Conservation (phyloP, 768 basidiomycete genomes). For the Rhodotorula taiwanensis region DNA sequence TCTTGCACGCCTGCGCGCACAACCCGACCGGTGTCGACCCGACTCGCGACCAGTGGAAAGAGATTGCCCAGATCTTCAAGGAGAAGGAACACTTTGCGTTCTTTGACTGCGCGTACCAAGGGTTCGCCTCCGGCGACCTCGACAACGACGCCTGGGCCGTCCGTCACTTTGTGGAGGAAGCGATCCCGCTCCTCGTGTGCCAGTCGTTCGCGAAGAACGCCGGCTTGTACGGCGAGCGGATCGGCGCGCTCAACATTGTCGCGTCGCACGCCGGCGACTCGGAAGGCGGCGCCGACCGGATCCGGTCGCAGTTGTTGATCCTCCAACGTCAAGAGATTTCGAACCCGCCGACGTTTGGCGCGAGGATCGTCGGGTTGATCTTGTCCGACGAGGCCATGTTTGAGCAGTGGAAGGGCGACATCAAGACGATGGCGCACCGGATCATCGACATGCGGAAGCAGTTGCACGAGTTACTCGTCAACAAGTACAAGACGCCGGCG, state of each 20-base stretch:
- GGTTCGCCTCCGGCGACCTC: conserved; percentile 92
- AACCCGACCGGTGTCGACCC: conserved; percentile 95
- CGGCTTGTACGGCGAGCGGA: conserved; percentile 96
- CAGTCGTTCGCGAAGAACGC: conserved; percentile 99
- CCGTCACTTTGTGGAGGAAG: conserved; percentile 82
- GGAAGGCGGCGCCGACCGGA: conserved; percentile 66
- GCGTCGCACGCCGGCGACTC: conserved; percentile 48
- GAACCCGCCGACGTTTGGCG: conserved; percentile 88
- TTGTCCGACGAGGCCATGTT: conserved; percentile 68
- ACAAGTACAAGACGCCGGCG: conserved; percentile 70
- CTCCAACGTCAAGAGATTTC: conserved; percentile 95
- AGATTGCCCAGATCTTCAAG: conserved; percentile 77
- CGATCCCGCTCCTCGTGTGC: conserved; percentile 76
- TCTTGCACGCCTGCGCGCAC: conserved; percentile 95
- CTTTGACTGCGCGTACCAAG: conserved; percentile 88
- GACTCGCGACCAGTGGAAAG: conserved; percentile 82
- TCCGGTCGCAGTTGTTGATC: conserved; percentile 92
- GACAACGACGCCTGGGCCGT: conserved; percentile 87
- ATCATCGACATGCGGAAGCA: conserved; percentile 88
- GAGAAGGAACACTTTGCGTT: conserved; percentile 73
- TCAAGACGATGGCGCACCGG: conserved; percentile 69
- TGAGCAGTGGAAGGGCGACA: conserved; percentile 64
- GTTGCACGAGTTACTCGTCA: conserved; percentile 67
- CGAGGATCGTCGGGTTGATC: conserved; percentile 63
- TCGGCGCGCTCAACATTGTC: conserved; percentile 84